A percentile compares a stretch with the other conserved stretches of the same genome.
phyloP scores from a whole-genome alignment of 495 filamentous ascomycete species.

The Hypoxylon crocopeplum region DNA sequence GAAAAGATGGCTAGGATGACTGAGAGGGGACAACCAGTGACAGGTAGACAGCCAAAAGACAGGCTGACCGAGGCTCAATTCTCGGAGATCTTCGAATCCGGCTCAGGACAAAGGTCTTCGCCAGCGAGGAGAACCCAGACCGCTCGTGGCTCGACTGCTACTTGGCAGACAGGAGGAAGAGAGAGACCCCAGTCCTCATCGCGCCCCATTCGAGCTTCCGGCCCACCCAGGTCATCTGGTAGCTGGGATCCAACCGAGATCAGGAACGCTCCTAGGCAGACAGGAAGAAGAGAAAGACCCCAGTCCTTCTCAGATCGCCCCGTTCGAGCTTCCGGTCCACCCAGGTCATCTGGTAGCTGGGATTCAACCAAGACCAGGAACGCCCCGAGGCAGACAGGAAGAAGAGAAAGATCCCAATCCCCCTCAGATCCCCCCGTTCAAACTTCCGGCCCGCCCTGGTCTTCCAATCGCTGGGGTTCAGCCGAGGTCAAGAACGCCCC shows the following conservation, averaged over 20 bases:
- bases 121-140: background rate
- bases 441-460: background rate
- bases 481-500: background rate
- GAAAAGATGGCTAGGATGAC: conserved; percentile 15
- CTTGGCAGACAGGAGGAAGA: background rate
- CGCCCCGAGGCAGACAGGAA: background rate
- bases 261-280: background rate
- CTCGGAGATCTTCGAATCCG: conserved; percentile 23
- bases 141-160: background rate
- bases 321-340: background rate
- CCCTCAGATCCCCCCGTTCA: background rate
- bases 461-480: background rate
- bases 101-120: background rate
- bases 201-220: background rate
- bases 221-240: background rate
- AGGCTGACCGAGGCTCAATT: conserved; percentile 22
- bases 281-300: background rate
- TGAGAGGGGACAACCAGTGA: background rate
- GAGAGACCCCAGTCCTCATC: background rate
- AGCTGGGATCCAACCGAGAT: background rate
- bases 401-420: background rate
- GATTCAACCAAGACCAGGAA: background rate
- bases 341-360: background rate
- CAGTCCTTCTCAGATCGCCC: background rate
- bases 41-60: background rate